A percentile compares a stretch with the other conserved stretches of the same genome.
Evolutionary conservation across 2,329 filamentous ascomycete species (phyloP).

Genomic region (Zymoseptoria ardabiliae): DNA sequence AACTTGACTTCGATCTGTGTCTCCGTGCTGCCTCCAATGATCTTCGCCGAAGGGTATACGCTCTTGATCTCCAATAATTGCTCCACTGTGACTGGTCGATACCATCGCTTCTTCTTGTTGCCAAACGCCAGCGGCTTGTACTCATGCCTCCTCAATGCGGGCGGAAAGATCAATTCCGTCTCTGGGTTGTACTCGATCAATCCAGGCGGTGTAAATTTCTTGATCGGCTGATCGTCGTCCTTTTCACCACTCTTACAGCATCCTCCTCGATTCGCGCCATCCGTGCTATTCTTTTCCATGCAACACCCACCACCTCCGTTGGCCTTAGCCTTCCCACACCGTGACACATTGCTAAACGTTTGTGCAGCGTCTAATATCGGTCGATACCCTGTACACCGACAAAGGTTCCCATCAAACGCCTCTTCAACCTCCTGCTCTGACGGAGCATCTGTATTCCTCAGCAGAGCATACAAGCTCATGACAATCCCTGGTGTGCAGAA

Average conservation of each 20-base stretch:
- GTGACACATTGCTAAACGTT: constrained; percentile 58
- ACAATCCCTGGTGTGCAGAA: constrained; percentile 98
- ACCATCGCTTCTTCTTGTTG: constrained; percentile 93
- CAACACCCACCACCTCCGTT: constrained; percentile 65
- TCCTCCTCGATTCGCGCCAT: constrained; percentile 54
- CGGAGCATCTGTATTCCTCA: constrained; percentile 74
- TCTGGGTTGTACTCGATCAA: constrained; percentile 93
- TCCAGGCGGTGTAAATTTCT: constrained; percentile 72
- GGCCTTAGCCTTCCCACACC: constrained; percentile 48
- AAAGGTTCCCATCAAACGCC: constrained; percentile 93
- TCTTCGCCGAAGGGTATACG: constrained; percentile 75
- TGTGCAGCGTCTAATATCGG: constrained; percentile 92
- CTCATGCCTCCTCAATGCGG: constrained; percentile 72
- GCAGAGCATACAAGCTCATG: constrained; percentile 89
- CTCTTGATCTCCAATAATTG: constrained; percentile 90
- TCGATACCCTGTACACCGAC: constrained; percentile 89
- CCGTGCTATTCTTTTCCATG: constrained; percentile 47
- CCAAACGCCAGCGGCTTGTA: constrained; percentile 79
- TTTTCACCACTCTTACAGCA: constrained; percentile 41
- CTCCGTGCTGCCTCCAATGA: constrained; percentile 93
- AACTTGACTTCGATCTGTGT: constrained; percentile 99
- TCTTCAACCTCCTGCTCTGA: constrained; percentile 83
- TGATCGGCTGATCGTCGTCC: constrained; percentile 42
- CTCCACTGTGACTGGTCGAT: constrained; percentile 74
- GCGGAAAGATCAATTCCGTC: constrained; percentile 92